Evolutionary conservation across 805 yeast genomes (phyloP).

Genomic region (Metschnikowia peoriensis): DNA sequence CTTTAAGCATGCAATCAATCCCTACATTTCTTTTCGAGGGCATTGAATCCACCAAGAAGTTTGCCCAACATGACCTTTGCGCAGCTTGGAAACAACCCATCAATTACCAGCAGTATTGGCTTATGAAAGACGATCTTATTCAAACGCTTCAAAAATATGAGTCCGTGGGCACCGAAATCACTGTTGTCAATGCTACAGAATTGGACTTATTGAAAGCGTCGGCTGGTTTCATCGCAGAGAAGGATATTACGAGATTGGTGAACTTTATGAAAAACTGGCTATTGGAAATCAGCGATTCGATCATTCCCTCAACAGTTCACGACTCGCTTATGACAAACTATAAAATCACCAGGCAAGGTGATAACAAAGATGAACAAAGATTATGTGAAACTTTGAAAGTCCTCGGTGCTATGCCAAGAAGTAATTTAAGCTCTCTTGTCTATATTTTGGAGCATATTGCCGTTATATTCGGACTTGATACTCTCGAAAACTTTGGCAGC

Average conservation of each 20-base stretch:
- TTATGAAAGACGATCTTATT: constrained; percentile 29
- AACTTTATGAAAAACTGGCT: constrained; percentile 41
- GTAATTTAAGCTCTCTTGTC: constrained; percentile 37
- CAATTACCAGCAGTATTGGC: constrained; percentile 35
- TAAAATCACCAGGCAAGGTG: constrained; percentile 9
- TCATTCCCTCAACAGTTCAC: constrained; percentile 41
- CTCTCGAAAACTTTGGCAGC: constrained; percentile 24
- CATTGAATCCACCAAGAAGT: constrained; percentile 19
- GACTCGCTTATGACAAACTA: constrained; percentile 29
- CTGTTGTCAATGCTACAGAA: constrained; percentile 16
- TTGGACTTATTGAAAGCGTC: constrained; percentile 19
- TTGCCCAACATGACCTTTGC: not conserved
- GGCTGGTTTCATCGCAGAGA: constrained; percentile 1
- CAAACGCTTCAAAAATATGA: constrained; percentile 21
- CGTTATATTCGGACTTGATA: constrained; percentile 21
- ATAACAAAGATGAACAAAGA: constrained; percentile 5
- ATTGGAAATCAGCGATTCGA: constrained; percentile 39
- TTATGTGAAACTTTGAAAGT: constrained; percentile 22
- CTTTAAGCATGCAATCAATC: constrained; percentile 29
- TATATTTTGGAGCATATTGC: constrained; percentile 36
- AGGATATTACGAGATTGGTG: constrained; percentile 16
- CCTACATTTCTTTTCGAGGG: constrained; percentile 31
- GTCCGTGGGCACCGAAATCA: not conserved
- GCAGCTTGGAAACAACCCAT: constrained; percentile 32
- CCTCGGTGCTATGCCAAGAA: constrained; percentile 36